A percentile compares a stretch with the other conserved stretches of the same genome.
Conservation (phyloP, 768 basidiomycete genomes). For the Boletus tomentosulus region DNA sequence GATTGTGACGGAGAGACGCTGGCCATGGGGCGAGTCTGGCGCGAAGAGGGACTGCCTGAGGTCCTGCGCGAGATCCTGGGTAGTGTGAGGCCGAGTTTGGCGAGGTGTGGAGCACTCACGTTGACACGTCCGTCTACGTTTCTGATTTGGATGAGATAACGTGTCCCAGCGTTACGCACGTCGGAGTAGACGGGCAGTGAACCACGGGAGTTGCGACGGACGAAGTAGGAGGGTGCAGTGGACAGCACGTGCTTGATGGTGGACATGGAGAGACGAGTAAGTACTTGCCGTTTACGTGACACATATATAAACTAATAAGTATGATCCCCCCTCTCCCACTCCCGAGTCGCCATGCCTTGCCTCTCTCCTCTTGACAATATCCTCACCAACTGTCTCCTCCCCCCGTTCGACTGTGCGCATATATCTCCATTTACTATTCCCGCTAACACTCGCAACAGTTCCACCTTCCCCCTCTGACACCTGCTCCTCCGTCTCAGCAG, state of each 20-base stretch:
- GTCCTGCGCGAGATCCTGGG: constrained; percentile 53
- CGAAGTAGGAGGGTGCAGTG: constrained; percentile 40
- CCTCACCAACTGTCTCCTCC: neutral
- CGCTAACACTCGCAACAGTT: constrained; percentile 25
- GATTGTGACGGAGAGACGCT: constrained; percentile 46
- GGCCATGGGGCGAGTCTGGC: constrained; percentile 41
- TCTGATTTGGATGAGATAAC: constrained; percentile 54
- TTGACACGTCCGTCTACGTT: constrained; percentile 63
- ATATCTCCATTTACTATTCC: too few species aligned
- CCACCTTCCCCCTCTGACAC: constrained; percentile 44
- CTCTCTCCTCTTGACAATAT: constrained; percentile 26
- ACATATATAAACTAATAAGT: neutral
- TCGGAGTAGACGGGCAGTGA: constrained; percentile 75
- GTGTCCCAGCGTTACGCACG: constrained; percentile 60
- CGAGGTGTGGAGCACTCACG: constrained; percentile 37
- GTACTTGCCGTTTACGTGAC: neutral
- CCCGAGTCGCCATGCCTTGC: neutral
- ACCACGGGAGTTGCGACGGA: constrained; percentile 63
- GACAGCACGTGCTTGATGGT: constrained; percentile 16
- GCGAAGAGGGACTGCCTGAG: constrained; percentile 50
- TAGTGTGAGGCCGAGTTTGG: neutral
- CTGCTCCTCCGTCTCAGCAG: constrained; percentile 20
- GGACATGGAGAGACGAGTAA: constrained; percentile 9
- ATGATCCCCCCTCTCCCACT: neutral
- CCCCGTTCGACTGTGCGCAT: neutral